Percentiles rank a stretch among this genome's conserved stretches.
Evolutionary conservation across 1,139 yeast species (phyloP).

Genomic region (Wickerhamomyces sp.): DNA sequence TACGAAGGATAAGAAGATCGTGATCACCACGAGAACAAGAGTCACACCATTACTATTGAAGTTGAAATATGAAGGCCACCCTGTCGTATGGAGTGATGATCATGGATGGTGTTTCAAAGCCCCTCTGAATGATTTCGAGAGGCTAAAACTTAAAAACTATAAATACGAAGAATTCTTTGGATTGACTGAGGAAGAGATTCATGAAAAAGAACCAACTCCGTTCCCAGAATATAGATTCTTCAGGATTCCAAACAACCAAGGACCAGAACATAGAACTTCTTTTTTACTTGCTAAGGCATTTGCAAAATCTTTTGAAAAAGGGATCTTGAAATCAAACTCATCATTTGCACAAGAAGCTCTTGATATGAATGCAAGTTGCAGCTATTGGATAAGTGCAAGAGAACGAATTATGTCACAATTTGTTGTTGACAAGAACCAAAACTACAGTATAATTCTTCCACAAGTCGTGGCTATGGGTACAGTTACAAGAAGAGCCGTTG

Average conservation of each 20-base stretch:
- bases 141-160: slow-evolving; percentile 50
- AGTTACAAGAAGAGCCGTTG: slow-evolving; percentile 92
- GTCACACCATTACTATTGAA: slow-evolving; percentile 71
- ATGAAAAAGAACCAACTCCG: slow-evolving; percentile 16
- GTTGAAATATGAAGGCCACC: slow-evolving; percentile 81
- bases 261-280: slow-evolving; percentile 69
- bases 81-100: slow-evolving; percentile 72
- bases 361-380: slow-evolving; percentile 67
- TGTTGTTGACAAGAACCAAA: slow-evolving; percentile 52
- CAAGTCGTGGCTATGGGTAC: slow-evolving; percentile 92
- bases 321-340: slow-evolving; percentile 64
- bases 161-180: slow-evolving; percentile 17
- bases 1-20: slow-evolving; percentile 39
- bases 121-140: slow-evolving; percentile 30
- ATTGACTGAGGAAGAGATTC: slow-evolving; percentile 33
- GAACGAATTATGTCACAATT: slow-evolving; percentile 81
- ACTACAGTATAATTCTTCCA: slow-evolving; percentile 61
- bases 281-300: slow-evolving; percentile 78
- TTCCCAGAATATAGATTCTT: slow-evolving; percentile 30
- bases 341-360: slow-evolving; percentile 75
- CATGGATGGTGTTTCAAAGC: slow-evolving; percentile 90
- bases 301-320: slow-evolving; percentile 66
- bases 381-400: slow-evolving; percentile 92
- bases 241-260: slow-evolving; percentile 90
- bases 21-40: slow-evolving; percentile 67